Evolutionary conservation across 495 filamentous ascomycete genomes (phyloP), one percentile per base, ranked within the genome.

Genomic region (Immersiella caudata): DNA sequence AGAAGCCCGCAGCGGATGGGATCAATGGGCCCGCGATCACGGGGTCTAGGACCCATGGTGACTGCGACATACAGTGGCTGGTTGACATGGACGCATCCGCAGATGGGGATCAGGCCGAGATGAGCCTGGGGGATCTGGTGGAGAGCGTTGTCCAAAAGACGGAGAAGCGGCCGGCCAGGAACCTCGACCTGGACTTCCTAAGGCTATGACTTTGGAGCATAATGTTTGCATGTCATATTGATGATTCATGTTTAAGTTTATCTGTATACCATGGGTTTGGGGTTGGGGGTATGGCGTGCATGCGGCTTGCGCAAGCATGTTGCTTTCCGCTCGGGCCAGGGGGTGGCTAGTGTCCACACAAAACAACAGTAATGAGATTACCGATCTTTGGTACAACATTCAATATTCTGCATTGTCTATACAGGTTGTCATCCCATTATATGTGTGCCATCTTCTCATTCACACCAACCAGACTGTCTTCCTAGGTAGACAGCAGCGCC

Each of bases 401-500:
- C n/a, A n/a, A n/a, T n/a, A n/a, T n/a, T n/a, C n/a, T n/a, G n/a
- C n/a, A n/a, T n/a, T n/a, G n/a, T n/a, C n/a, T n/a, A n/a, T n/a
- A n/a, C n/a, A n/a, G n/a, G n/a, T n/a, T n/a, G n/a, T n/a, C n/a
- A 33, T 33, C 29, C 29, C 29, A 33, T 33, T 33, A 3, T 33
- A 33, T 33, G n/a, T n/a, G n/a, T n/a, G n/a, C n/a, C n/a, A n/a
- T n/a, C n/a, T n/a, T n/a, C n/a, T n/a, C n/a, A n/a, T n/a, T n/a
- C n/a, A 58, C 52, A 20, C 25, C 22, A 25, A 29, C 22, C 66
- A 68, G 33, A 52, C 62, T 1, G 54, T 68, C 0, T 68, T 56
- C 52, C 40, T 20, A 1, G n/a, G n/a, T n/a, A n/a, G 46, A 68
- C 26, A 61, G 67, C 9, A 60, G 26, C 54, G 9, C 54, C 2